Evolutionary conservation across 148 eudicot genomes (phyloP), one percentile per base, ranked within the genome.

Genomic region (Rhododendron ferrugineum): DNA sequence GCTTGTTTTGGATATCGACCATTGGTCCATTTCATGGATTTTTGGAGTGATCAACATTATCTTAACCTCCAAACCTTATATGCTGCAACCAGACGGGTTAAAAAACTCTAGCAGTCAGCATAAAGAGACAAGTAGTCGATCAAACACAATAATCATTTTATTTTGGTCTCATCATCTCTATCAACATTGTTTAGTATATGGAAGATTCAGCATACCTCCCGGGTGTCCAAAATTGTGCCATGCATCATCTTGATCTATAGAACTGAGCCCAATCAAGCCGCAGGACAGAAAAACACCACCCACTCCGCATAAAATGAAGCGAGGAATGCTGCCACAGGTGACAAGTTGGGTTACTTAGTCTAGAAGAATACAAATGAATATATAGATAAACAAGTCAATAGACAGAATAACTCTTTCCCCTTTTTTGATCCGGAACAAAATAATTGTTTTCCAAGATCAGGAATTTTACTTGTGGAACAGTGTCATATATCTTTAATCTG

Each of bases 241-340:
- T 79, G 89, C 91, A 68, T 36, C 88, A 87, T 90, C 92, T 90
- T 92, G 91, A 83, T 91, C 93, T 20, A 90, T 85, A 47, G 83
- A 89, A 49, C 87, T 84, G 81, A 94, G 90, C 79, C 85, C 87
- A 37, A 76, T 79, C 85, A 88, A 68, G 83, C 95, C 90, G 70
- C 86, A 84, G 52, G 89, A 46, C 77, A 92, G 85, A 40, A 91
- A 70, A 78, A 75, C 79, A 76, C 89, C 91, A 32, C 95, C 94
- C 60, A 86, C 56, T 85, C 91, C 92, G 50, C 91, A 90, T 32
- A 91, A 82, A n/a, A 84, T 80, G 87, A 84, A 82, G 79, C 93
- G 92, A 83, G 83, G 62, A 84, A 79, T 75, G 82, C 97, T 94
- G 92, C 73, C 73, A 42, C 72, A 73, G 30, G 50, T 47, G 28